Percentiles rank a stretch among this genome's conserved stretches.
Evolutionary conservation across 2,329 filamentous ascomycete species (phyloP).

Genomic region (Colletotrichum chlorophyti): DNA sequence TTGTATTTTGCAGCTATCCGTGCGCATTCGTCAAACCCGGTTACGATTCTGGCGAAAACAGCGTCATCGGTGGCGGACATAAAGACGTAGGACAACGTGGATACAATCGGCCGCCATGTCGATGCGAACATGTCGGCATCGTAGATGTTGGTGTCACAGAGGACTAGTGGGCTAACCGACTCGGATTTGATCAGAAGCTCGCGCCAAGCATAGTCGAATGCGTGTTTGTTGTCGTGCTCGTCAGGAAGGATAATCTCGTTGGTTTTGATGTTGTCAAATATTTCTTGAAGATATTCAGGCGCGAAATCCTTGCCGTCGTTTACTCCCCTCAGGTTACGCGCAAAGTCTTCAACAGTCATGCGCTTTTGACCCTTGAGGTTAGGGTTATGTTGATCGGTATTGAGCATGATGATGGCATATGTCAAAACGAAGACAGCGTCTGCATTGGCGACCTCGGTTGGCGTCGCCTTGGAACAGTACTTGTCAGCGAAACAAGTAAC

Average conservation of each 20-base stretch:
- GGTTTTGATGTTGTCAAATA: conserved; percentile 89
- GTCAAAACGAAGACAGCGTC: conserved; percentile 90
- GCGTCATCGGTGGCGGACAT: conserved; percentile 98
- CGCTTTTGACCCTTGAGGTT: conserved; percentile 81
- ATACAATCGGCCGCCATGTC: conserved; percentile 94
- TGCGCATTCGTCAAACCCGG: conserved; percentile 95
- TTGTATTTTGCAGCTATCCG: conserved; percentile 87
- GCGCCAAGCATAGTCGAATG: conserved; percentile 97
- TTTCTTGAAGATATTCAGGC: conserved; percentile 80
- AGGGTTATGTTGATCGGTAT: conserved; percentile 95
- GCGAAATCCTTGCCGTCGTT: conserved; percentile 88
- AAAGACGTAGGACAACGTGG: conserved; percentile 96
- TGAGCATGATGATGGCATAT: conserved; percentile 97
- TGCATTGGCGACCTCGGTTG: conserved; percentile 79
- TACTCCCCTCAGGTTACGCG: conserved; percentile 87
- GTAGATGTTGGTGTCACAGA: conserved; percentile 92
- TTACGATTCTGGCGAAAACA: conserved; percentile 91
- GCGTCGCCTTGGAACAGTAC: conserved; percentile 75
- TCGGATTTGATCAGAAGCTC: conserved; percentile 88
- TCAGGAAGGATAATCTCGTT: conserved; percentile 97
- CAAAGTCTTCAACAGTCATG: conserved; percentile 85
- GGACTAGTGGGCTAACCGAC: conserved; percentile 73
- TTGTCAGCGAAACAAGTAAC: conserved; percentile 86
- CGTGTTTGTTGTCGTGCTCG: conserved; percentile 95
- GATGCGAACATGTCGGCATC: conserved; percentile 98